Conservation (phyloP, 805 yeast genomes). For the Wickerhamomyces strasburgensis region DNA sequence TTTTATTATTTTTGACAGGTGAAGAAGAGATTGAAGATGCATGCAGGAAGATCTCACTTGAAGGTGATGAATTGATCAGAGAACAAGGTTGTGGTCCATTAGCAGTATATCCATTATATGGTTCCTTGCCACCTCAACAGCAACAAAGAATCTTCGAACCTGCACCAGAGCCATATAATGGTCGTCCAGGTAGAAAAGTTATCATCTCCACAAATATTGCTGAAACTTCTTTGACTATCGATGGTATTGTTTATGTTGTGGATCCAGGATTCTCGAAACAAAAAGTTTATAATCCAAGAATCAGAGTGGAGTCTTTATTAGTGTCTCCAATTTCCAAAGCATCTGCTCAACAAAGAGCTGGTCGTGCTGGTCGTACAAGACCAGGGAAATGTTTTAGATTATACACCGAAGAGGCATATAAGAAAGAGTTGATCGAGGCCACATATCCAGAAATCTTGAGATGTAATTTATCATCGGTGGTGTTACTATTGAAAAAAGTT, state of each 20-base stretch:
- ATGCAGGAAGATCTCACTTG: constrained; percentile 79
- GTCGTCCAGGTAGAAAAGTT: constrained; percentile 92
- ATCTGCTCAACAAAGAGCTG: constrained; percentile 96
- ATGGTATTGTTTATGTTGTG: constrained; percentile 94
- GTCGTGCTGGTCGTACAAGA: constrained; percentile 99
- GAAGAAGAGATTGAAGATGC: constrained; percentile 99
- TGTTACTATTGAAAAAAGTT: constrained; percentile 84
- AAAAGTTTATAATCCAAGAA: constrained; percentile 93
- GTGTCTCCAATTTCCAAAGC: constrained; percentile 98
- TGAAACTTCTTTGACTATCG: constrained; percentile 95
- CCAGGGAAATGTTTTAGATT: constrained; percentile 97
- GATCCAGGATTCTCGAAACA: constrained; percentile 98
- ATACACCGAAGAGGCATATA: constrained; percentile 95
- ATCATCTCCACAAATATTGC: constrained; percentile 94
- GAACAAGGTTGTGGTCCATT: constrained; percentile 90
- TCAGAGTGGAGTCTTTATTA: constrained; percentile 87
- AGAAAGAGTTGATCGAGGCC: constrained; percentile 89
- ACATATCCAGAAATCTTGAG: constrained; percentile 94
- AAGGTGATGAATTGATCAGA: constrained; percentile 81
- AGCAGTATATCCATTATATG: constrained; percentile 87
- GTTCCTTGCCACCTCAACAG: constrained; percentile 93
- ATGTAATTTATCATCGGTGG: constrained; percentile 87
- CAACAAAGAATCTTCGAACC: constrained; percentile 92
- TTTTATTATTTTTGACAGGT: constrained; percentile 84
- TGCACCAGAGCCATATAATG: constrained; percentile 72